A percentile compares a stretch with the other conserved stretches of the same genome.
Conservation (phyloP, 2,329 filamentous ascomycete genomes). For the Fusarium sp. region DNA sequence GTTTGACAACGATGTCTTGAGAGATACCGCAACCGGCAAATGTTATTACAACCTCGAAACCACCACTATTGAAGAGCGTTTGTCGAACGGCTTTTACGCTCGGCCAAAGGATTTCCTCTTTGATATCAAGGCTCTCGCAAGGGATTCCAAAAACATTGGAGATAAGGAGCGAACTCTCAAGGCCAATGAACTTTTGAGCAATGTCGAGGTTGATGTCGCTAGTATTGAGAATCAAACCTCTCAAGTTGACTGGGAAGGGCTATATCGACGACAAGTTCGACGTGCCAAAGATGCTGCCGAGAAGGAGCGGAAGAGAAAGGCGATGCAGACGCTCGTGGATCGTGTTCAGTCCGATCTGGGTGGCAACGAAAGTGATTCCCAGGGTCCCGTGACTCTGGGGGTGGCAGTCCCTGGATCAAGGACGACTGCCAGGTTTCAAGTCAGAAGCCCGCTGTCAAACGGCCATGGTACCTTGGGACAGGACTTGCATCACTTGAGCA, state of each 20-base stretch:
- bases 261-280: slow-evolving; percentile 77
- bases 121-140: slow-evolving; percentile 85
- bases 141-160: slow-evolving; percentile 83
- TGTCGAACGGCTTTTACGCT: slow-evolving; percentile 96
- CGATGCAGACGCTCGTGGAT: slow-evolving; percentile 64
- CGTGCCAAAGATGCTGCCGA: slow-evolving; percentile 68
- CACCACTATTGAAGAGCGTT: slow-evolving; percentile 90
- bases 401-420: slow-evolving; percentile 66
- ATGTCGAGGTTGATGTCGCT: slow-evolving; percentile 92
- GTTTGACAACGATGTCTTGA: slow-evolving; percentile 78
- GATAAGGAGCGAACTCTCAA: slow-evolving; percentile 85
- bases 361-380: slow-evolving; percentile 62
- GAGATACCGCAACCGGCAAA: slow-evolving; percentile 78
- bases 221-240: slow-evolving; percentile 74
- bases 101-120: slow-evolving; percentile 87
- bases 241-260: slow-evolving; percentile 80
- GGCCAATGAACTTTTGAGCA: slow-evolving; percentile 89
- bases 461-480: slow-evolving; percentile 55
- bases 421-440: slow-evolving; percentile 64
- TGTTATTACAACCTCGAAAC: slow-evolving; percentile 97
- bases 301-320: slow-evolving; percentile 69
- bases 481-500: slow-evolving; percentile 57
- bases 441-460: slow-evolving; percentile 68
- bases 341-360: slow-evolving; percentile 61
- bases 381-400: slow-evolving; percentile 68